phyloP scores from a whole-genome alignment of 768 basidiomycete species.

The Leucosporidium yakuticum region DNA sequence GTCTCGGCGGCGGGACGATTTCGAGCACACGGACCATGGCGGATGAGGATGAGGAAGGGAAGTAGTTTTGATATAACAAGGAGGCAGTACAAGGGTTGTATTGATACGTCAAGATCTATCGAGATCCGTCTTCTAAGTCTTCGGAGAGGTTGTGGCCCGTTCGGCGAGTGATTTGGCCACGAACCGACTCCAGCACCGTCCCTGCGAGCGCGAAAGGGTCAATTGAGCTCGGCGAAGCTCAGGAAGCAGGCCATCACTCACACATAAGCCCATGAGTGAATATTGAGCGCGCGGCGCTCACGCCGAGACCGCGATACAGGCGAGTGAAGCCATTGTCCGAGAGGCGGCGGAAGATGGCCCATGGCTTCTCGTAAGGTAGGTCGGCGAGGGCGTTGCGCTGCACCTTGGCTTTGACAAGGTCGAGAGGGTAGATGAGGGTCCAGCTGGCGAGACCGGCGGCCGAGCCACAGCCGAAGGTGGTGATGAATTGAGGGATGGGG shows the following conservation, averaged over 20 bases:
- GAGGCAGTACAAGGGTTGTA: too few relatives aligned
- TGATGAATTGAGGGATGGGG: slow-evolving; percentile 15
- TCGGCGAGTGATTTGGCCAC: background rate
- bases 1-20: slow-evolving; percentile 77
- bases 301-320: slow-evolving; percentile 88
- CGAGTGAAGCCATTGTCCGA: slow-evolving; percentile 69
- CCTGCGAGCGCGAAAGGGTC: background rate
- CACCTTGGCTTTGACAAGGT: slow-evolving; percentile 37
- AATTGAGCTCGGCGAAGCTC: background rate
- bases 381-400: slow-evolving; percentile 37
- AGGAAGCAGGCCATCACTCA: background rate
- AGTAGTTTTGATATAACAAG: background rate
- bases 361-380: slow-evolving; percentile 21
- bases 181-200: background rate
- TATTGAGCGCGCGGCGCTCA: slow-evolving; percentile 84
- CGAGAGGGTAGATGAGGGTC: slow-evolving; percentile 25
- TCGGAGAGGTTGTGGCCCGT: background rate
- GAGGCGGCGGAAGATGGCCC: slow-evolving; percentile 40
- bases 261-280: slow-evolving; percentile 89
- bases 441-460: slow-evolving; percentile 32
- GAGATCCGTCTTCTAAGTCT: background rate
- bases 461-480: slow-evolving; percentile 35
- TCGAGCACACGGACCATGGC: slow-evolving; percentile 16
- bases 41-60: background rate
- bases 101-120: background rate